Conservation (phyloP, 2,329 filamentous ascomycete species). For the Cladorrhinum sp. region DNA sequence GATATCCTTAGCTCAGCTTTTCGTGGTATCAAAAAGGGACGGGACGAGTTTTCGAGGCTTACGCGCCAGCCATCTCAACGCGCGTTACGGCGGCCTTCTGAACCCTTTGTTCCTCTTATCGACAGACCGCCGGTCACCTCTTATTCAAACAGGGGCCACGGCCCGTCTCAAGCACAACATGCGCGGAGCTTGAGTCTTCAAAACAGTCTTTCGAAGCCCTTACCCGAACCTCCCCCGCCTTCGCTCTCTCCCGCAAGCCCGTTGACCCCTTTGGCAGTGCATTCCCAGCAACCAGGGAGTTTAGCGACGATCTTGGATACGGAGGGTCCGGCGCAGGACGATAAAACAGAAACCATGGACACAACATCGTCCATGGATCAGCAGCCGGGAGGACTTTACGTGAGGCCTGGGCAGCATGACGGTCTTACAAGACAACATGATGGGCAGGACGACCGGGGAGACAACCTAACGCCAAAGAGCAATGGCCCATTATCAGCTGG, state of each 20-base stretch:
- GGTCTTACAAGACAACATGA: slow-evolving; percentile 44
- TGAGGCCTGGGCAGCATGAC: slow-evolving; percentile 18
- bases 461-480: slow-evolving; percentile 50
- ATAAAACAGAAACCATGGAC: slow-evolving; percentile 49
- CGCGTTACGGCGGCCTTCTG: slow-evolving; percentile 31
- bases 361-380: slow-evolving; percentile 34
- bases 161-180: slow-evolving; percentile 41
- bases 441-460: slow-evolving; percentile 44
- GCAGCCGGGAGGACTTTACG: slow-evolving; percentile 27
- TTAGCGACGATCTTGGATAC: slow-evolving; percentile 37
- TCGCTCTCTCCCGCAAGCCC: slow-evolving; percentile 36
- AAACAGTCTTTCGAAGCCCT: slow-evolving; percentile 55
- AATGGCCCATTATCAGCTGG: slow-evolving; percentile 54
- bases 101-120: slow-evolving; percentile 29
- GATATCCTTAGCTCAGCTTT: slow-evolving; percentile 52
- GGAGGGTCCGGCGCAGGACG: slow-evolving; percentile 37
- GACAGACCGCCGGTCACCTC: slow-evolving; percentile 30
- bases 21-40: slow-evolving; percentile 47
- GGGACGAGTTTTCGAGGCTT: slow-evolving; percentile 44
- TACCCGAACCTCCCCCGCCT: slow-evolving; percentile 49
- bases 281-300: slow-evolving; percentile 26
- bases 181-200: slow-evolving; percentile 53
- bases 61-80: slow-evolving; percentile 44
- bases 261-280: slow-evolving; percentile 31
- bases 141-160: slow-evolving; percentile 20